Base-by-base conservation (phyloP, 106 monocot genomes). In the Apostasia ramifera region DNA sequence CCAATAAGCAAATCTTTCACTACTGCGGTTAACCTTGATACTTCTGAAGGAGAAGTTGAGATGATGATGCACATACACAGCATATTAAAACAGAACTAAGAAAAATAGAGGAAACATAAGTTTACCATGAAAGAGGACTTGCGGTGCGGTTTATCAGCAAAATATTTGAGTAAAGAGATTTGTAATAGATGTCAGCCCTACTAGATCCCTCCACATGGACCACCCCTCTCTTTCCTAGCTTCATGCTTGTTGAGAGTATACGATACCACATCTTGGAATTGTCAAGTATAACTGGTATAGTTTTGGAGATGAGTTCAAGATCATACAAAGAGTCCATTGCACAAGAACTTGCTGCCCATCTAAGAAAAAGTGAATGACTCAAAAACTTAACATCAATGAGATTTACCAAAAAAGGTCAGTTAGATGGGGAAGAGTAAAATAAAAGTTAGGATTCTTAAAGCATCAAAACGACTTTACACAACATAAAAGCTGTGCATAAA, bases 271-370 rank as follows among this genome's bases (percentile, higher is more conserved):
- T 71, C 57, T 81, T 87, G 61, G 95, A 97, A 63, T 97, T 89
- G 53, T 97, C 95, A 61, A 92, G 50, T 66, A 97, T 87, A 15
- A 92, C 89, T 39, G 86, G 92, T 58, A 87, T 81, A 14, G 77
- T 85, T 77, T 84, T 73, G 57, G 92, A 89, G 47, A 97, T 86
- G 44, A 82, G 78, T 53, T 97, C 76, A 70, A 89, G 39, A 83
- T 97, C 95, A 79, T 97, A 97, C 64, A 97, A 72, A 59, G 95
- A 92, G 37, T 87, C 84, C 95, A 97, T 92, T 2, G 88, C 59
- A 82, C 95, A 97, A 81, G 91, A 97, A 89, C 51, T 86, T 67
- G 78, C 80, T 57, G 82, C 82, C 95, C 95, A 97, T 68, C 95
- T 97, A 68, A 15, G 1, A 68, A 6, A 50, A 63, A 63, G 6